Percentiles rank a stretch among this genome's conserved stretches.
Conservation (phyloP, 495 filamentous ascomycete genomes). For the Xylaria intraflava region DNA sequence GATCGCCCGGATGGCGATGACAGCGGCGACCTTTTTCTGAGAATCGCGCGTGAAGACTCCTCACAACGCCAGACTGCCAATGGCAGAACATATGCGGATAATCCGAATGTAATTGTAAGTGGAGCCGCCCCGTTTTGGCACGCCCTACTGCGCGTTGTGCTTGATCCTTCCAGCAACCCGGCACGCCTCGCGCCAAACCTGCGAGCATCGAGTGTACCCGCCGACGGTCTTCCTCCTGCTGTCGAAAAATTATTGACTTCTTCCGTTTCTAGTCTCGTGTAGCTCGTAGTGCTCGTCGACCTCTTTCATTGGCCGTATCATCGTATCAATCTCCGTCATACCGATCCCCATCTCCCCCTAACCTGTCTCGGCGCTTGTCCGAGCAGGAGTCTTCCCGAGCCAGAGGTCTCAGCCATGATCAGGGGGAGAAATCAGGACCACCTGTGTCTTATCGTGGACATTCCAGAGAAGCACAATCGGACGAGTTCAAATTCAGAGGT, state of each 20-base stretch:
- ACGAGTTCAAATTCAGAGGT: constrained; percentile 21
- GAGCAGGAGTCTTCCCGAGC: constrained; percentile 37
- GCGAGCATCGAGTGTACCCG: not conserved
- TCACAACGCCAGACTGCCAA: constrained; percentile 27
- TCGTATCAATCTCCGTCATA: constrained; percentile 24
- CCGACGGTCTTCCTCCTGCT: not conserved
- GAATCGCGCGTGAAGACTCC: constrained; percentile 44
- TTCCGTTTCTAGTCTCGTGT: constrained; percentile 36
- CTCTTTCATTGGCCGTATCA: constrained; percentile 35
- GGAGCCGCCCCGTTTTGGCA: constrained; percentile 4
- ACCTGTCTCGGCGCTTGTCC: constrained; percentile 36
- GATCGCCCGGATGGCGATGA: constrained; percentile 41
- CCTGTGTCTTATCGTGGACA: constrained; percentile 27
- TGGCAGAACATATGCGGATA: constrained; percentile 25
- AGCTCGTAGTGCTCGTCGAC: constrained; percentile 33
- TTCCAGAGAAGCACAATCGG: constrained; percentile 18
- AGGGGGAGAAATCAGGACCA: constrained; percentile 21
- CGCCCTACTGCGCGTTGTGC: constrained; percentile 3
- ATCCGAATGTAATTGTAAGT: constrained; percentile 38
- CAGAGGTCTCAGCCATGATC: constrained; percentile 25
- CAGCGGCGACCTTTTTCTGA: constrained; percentile 48
- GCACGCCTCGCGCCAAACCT: not conserved
- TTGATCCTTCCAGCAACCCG: not conserved
- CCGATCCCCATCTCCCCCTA: constrained; percentile 31
- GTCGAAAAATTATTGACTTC: constrained; percentile 11